Evolutionary conservation across 805 yeast species (phyloP).

Genomic region (Wickerhamiella kurtzmanii): DNA sequence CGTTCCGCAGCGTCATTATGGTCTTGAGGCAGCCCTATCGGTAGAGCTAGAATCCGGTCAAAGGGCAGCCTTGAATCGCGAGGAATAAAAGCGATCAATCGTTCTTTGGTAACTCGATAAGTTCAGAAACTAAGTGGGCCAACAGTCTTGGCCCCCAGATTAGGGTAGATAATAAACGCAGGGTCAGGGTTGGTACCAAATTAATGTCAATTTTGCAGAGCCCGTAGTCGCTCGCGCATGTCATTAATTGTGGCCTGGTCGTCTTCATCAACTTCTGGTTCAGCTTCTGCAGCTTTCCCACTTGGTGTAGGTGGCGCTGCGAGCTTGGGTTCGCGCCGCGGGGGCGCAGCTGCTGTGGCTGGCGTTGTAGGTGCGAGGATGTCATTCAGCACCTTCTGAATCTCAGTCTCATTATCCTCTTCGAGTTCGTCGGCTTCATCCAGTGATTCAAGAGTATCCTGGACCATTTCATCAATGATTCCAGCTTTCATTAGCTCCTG

Average conservation of each 20-base stretch:
- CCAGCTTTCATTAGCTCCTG: conserved; percentile 59
- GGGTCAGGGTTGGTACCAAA: not conserved
- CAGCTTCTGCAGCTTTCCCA: conserved; percentile 17
- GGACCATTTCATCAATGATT: conserved; percentile 87
- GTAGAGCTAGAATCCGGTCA: not conserved
- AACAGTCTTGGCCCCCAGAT: no score
- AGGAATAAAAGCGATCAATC: no score
- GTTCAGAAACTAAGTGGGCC: no score
- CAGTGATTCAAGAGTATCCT: conserved; percentile 65
- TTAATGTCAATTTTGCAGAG: conserved; percentile 49
- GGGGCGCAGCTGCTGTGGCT: conserved; percentile 15
- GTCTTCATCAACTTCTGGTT: conserved; percentile 40
- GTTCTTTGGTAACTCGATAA: no score
- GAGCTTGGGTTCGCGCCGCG: conserved; percentile 5
- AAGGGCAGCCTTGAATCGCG: no score
- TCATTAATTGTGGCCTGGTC: conserved; percentile 65
- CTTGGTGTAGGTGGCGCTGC: conserved; percentile 1
- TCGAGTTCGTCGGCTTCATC: conserved; percentile 49
- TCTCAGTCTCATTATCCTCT: conserved; percentile 25
- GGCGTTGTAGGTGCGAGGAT: conserved; percentile 44
- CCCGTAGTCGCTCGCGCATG: conserved; percentile 81
- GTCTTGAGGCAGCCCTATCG: not conserved
- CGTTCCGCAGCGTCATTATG: not conserved
- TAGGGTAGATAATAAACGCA: not conserved
- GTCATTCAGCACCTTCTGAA: conserved; percentile 29